A percentile compares a stretch with the other conserved stretches of the same genome.
phyloP scores from a whole-genome alignment of 2,329 filamentous ascomycete species.

The Neofusicoccum umdonicola region DNA sequence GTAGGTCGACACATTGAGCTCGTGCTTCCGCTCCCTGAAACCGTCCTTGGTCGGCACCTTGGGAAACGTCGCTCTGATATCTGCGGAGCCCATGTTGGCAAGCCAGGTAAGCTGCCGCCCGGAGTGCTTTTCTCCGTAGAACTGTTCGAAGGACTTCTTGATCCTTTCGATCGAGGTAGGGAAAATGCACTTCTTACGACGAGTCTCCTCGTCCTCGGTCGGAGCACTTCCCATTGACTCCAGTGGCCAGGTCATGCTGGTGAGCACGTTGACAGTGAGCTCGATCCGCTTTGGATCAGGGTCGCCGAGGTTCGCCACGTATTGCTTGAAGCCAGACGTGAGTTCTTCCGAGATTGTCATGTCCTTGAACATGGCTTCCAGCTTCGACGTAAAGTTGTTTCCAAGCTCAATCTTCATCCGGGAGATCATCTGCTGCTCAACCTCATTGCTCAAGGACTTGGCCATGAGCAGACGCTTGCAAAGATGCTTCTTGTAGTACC shows the following conservation, averaged over 20 bases:
- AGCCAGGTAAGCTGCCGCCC: slow-evolving; percentile 88
- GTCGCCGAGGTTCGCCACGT: slow-evolving; percentile 60
- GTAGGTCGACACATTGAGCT: slow-evolving; percentile 88
- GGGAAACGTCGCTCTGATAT: slow-evolving; percentile 77
- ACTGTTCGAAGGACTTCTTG: slow-evolving; percentile 82
- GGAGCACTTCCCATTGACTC: slow-evolving; percentile 69
- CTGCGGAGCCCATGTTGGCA: slow-evolving; percentile 73
- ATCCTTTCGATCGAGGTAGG: slow-evolving; percentile 71
- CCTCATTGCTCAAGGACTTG: slow-evolving; percentile 86
- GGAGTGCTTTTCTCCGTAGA: slow-evolving; percentile 82
- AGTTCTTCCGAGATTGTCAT: slow-evolving; percentile 86
- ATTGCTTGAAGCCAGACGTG: slow-evolving; percentile 70
- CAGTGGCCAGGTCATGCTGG: slow-evolving; percentile 91
- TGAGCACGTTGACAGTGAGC: slow-evolving; percentile 79
- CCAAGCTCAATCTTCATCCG: slow-evolving; percentile 97
- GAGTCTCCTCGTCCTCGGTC: slow-evolving; percentile 49
- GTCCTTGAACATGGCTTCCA: slow-evolving; percentile 98
- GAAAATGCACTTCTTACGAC: slow-evolving; percentile 63
- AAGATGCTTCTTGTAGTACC: slow-evolving; percentile 97
- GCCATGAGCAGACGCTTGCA: slow-evolving; percentile 82
- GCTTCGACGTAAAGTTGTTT: slow-evolving; percentile 86
- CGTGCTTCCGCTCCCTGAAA: slow-evolving; percentile 70
- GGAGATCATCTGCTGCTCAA: slow-evolving; percentile 91
- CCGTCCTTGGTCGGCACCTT: slow-evolving; percentile 69
- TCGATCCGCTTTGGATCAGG: slow-evolving; percentile 66